These are phyloP conservation scores for Solanum phureja DNA, from an alignment of 257 asterid genomes.

Conservation along the genomic window DNA sequence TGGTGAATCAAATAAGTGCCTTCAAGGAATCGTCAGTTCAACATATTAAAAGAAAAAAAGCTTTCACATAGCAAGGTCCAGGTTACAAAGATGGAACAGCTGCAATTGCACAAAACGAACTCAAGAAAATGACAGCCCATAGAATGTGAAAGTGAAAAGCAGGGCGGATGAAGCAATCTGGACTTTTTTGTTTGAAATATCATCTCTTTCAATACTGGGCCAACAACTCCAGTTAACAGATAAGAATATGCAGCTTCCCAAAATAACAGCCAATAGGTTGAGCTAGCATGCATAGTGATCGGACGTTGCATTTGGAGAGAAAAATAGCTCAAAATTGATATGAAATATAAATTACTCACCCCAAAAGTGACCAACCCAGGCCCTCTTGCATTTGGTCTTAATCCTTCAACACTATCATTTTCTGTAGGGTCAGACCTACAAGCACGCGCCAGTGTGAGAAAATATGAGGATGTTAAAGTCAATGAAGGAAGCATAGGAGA, in stretches of 20 bases:
- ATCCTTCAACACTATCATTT: constrained; percentile 97
- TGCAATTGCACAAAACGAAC: neutral
- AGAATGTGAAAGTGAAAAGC: neutral
- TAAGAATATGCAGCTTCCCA: neutral
- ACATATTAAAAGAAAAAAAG: neutral
- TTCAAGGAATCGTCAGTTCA: neutral
- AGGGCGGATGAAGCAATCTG: neutral
- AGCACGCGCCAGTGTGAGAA: constrained; percentile 8
- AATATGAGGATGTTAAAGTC: neutral
- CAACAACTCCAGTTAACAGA: neutral
- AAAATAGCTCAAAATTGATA: neutral
- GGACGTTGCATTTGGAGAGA: neutral
- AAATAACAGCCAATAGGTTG: neutral
- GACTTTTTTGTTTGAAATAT: neutral
- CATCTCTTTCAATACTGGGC: neutral
- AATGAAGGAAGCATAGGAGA: neutral
- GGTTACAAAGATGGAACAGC: neutral
- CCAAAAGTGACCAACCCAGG: constrained; percentile 99
- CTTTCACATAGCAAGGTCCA: neutral
- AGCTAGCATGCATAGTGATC: neutral
- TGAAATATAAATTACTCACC: constrained; percentile 36
- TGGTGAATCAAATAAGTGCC: neutral
- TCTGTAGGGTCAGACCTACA: constrained; percentile 99
- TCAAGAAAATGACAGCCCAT: neutral
- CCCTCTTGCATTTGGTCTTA: constrained; percentile 99